Percentiles rank a stretch among this genome's conserved stretches.
Conservation (phyloP, 805 yeast species). For the Candida adriatica region DNA sequence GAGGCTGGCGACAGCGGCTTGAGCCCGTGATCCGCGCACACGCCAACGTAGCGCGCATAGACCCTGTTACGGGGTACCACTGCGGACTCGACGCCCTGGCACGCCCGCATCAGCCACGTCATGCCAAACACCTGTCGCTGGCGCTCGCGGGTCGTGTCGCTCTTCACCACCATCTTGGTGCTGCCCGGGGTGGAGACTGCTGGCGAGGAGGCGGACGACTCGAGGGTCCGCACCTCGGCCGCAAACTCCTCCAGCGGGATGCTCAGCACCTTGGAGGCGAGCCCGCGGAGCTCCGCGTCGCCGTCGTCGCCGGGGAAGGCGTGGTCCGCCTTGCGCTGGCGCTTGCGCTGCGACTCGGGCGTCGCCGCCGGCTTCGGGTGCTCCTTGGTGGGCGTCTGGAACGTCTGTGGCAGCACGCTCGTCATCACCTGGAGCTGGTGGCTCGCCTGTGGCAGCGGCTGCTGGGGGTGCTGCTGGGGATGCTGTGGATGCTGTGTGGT, state of each 20-base stretch:
- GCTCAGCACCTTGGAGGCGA: slow-evolving; percentile 26
- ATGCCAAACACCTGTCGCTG: slow-evolving; percentile 76
- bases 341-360: slow-evolving; percentile 21
- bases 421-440: slow-evolving; percentile 7
- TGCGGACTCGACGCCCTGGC: slow-evolving; percentile 40
- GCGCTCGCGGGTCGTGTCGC: slow-evolving; percentile 36
- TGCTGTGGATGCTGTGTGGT: not conserved
- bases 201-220: slow-evolving; percentile 18
- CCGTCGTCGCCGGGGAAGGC: slow-evolving; percentile 26
- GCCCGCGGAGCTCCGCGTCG: slow-evolving; percentile 30
- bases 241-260: slow-evolving; percentile 38
- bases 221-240: slow-evolving; percentile 36
- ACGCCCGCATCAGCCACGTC: slow-evolving; percentile 69
- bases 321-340: slow-evolving; percentile 22
- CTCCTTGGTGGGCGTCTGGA: slow-evolving; percentile 6
- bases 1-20: slow-evolving; percentile 69
- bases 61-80: slow-evolving; percentile 60
- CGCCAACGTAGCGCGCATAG: slow-evolving; percentile 57
- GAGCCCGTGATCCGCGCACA: slow-evolving; percentile 47
- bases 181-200: slow-evolving; percentile 20
- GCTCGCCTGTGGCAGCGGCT: slow-evolving; percentile 7
- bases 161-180: slow-evolving; percentile 12
- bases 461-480: slow-evolving; percentile 3
- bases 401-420: slow-evolving; percentile 9
- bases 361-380: slow-evolving; percentile 9